phyloP scores from a whole-genome alignment of 2,329 filamentous ascomycete species.

The Xylariomycetidae sp. region DNA sequence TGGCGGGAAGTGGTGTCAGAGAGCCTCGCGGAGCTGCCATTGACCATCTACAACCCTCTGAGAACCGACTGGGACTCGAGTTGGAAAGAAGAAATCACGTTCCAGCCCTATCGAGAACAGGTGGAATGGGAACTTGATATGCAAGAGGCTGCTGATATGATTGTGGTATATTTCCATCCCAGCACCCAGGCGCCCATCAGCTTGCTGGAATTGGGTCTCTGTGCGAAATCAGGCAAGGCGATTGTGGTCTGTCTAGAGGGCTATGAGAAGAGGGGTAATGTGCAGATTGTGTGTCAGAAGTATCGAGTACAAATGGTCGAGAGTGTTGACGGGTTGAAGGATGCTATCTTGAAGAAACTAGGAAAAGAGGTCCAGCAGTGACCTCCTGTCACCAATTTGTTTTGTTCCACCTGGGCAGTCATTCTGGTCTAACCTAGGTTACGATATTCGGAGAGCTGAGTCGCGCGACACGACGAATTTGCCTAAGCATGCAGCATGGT shows the following conservation, averaged over 20 bases:
- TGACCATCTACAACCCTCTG: slow-evolving; percentile 55
- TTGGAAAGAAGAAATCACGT: slow-evolving; percentile 45
- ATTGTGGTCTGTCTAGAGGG: slow-evolving; percentile 49
- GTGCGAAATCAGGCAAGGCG: slow-evolving; percentile 35
- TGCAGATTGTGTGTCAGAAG: slow-evolving; percentile 50
- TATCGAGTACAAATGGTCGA: slow-evolving; percentile 39
- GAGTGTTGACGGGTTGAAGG: slow-evolving; percentile 35
- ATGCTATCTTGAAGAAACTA: slow-evolving; percentile 27
- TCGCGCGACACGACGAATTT: no score
- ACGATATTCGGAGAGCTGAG: no score
- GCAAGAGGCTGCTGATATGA: slow-evolving; percentile 46
- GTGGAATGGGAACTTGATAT: slow-evolving; percentile 55
- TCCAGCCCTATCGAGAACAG: slow-evolving; percentile 46
- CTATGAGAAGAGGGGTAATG: slow-evolving; percentile 57
- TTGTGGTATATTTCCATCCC: slow-evolving; percentile 54
- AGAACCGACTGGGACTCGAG: slow-evolving; percentile 51
- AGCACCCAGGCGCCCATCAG: slow-evolving; percentile 51
- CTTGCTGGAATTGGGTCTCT: slow-evolving; percentile 57
- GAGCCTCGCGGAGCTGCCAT: slow-evolving; percentile 35
- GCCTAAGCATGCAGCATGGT: no score
- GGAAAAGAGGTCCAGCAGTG: slow-evolving; percentile 1
- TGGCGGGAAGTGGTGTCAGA: slow-evolving; percentile 46
- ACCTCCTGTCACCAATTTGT: not conserved
- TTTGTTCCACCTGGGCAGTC: no score
- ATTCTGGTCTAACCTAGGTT: no score